Evolutionary conservation across 2,329 filamentous ascomycete genomes (phyloP).

Genomic region (Geosmithia flava): DNA sequence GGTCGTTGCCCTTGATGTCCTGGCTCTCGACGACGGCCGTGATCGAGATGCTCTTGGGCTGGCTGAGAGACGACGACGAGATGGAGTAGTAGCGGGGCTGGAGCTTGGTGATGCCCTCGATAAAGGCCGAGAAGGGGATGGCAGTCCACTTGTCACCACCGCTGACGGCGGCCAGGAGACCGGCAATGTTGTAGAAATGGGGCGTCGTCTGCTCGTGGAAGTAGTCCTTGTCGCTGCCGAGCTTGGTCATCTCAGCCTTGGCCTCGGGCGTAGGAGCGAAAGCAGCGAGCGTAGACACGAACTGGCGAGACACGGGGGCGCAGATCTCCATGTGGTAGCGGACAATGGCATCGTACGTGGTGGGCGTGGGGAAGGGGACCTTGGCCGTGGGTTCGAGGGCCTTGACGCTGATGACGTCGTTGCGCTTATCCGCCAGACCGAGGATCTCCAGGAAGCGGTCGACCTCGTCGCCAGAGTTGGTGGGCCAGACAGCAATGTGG

Average conservation of each 20-base stretch:
- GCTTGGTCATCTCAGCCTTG: slow-evolving; percentile 78
- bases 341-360: slow-evolving; percentile 85
- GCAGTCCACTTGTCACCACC: slow-evolving; percentile 67
- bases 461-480: slow-evolving; percentile 84
- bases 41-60: slow-evolving; percentile 89
- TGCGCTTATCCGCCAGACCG: slow-evolving; percentile 61
- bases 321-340: slow-evolving; percentile 97
- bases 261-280: slow-evolving; percentile 77
- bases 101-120: slow-evolving; percentile 87
- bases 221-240: slow-evolving; percentile 89
- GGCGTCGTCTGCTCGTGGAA: slow-evolving; percentile 78
- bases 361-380: slow-evolving; percentile 93
- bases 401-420: slow-evolving; percentile 79
- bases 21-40: slow-evolving; percentile 89
- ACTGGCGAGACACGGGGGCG: slow-evolving; percentile 91
- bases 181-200: slow-evolving; percentile 80
- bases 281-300: slow-evolving; percentile 72
- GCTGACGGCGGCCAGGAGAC: slow-evolving; percentile 62
- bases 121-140: slow-evolving; percentile 86
- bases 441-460: slow-evolving; percentile 77
- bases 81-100: slow-evolving; percentile 99
- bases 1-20: slow-evolving; percentile 62
- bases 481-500: slow-evolving; percentile 95
- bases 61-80: slow-evolving; percentile 87
- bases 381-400: slow-evolving; percentile 90